Evolutionary conservation across 345 rosid genomes (phyloP), one percentile per base, ranked within the genome.

Genomic region (Zanthoxylum bungeanum): DNA sequence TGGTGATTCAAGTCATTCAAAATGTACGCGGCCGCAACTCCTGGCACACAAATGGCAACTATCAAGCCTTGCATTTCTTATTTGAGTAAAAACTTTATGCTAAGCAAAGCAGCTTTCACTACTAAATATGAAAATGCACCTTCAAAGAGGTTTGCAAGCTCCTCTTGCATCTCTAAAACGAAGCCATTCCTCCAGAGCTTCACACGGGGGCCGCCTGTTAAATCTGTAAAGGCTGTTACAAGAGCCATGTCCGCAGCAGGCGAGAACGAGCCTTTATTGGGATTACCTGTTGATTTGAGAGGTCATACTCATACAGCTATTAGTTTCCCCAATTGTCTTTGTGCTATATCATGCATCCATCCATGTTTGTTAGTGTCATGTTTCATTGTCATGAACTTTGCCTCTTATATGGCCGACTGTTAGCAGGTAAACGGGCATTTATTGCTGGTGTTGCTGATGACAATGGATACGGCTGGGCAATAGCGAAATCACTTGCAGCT

Each of bases 401-500:
- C 49, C 55, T 16, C 55, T 42, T 12, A n/a, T n/a, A n/a, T n/a
- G n/a, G n/a, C n/a, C 27, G 40, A 57, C 75, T 68, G 57, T 52
- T 57, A 67, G 47, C 53, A 86, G 93, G 88, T 59, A 86, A 86
- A 75, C 74, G 93, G 42, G 89, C 89, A 60, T 89, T 85, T 61
- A 77, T 86, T 76, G 93, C 93, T 42, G 91, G 88, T 61, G 78
- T 89, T 59, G 91, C 89, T 42, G 89, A 89, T 79, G 93, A 89
- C 55, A 85, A 86, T 53, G 91, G 91, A 68, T 89, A 85, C 66
- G 93, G 93, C 33, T 89, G 89, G 89, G 93, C 93, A 42, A 82
- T 89, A 60, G 93, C 91, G 31, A 85, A 89, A 66, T 83, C 93
- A 73, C 88, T 89, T 39, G 91, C 91, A 6, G 88, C 89, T 72